These are phyloP conservation scores for Rauvolfia tetraphylla DNA, from an alignment of 257 asterid genomes.

Conservation along the genomic window DNA sequence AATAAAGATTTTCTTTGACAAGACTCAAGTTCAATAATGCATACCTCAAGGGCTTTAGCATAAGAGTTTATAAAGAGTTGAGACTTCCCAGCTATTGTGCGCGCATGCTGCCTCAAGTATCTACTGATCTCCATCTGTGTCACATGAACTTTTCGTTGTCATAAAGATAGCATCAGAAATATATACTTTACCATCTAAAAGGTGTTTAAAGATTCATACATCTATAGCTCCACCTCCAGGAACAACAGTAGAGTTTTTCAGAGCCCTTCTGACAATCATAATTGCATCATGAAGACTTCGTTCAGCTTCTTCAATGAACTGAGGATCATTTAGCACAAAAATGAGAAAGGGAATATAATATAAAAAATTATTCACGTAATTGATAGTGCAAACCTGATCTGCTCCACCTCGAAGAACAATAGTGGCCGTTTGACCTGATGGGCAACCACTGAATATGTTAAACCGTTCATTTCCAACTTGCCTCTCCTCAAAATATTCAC, in stretches of 20 bases:
- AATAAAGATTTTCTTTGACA: background rate
- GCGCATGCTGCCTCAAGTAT: conserved; percentile 83
- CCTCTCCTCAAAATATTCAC: conserved; percentile 81
- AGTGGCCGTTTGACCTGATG: conserved; percentile 81
- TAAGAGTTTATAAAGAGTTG: conserved; percentile 82
- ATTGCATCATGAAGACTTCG: conserved; percentile 40
- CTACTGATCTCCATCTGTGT: conserved; percentile 84
- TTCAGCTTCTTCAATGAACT: conserved; percentile 46
- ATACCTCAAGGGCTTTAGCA: conserved; percentile 92
- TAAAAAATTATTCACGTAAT: background rate
- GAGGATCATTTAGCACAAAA: conserved; percentile 21
- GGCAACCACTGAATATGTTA: conserved; percentile 91
- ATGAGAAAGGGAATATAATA: conserved; percentile 17
- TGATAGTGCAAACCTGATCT: conserved; percentile 63
- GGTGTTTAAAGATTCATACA: conserved; percentile 41
- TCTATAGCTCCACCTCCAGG: conserved; percentile 97
- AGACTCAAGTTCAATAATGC: conserved; percentile 7
- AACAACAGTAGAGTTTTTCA: conserved; percentile 83
- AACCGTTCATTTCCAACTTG: conserved; percentile 97
- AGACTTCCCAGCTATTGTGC: conserved; percentile 77
- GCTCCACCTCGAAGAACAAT: conserved; percentile 97
- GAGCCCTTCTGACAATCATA: conserved; percentile 63
- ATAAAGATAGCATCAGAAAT: background rate
- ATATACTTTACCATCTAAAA: background rate
- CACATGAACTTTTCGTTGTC: conserved; percentile 10